A percentile compares a stretch with the other conserved stretches of the same genome.
Conservation (phyloP, 2,329 filamentous ascomycete species). For the Bimuria novae-zelandiae region DNA sequence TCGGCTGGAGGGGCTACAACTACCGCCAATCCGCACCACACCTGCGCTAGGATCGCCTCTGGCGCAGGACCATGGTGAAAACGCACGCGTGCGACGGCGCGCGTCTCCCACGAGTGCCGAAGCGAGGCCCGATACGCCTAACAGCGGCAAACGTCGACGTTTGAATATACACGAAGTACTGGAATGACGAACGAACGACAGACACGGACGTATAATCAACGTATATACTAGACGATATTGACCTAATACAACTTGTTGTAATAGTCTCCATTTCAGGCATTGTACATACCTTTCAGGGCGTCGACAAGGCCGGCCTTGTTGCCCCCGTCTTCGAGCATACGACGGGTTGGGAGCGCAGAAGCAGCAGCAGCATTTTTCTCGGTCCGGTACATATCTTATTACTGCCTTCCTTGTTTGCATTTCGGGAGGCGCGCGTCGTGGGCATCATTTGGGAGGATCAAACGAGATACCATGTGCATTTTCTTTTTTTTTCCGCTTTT, state of each 20-base stretch:
- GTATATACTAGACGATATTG: background rate
- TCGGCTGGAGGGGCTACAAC: conserved; percentile 39
- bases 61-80: conserved; percentile 28
- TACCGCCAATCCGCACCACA: conserved; percentile 43
- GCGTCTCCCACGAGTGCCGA: conserved; percentile 35
- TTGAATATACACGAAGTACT: conserved; percentile 45
- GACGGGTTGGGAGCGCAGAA: background rate
- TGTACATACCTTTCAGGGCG: conserved; percentile 4
- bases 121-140: conserved; percentile 37
- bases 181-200: conserved; percentile 29
- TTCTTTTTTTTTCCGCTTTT: no score
- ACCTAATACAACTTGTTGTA: conserved; percentile 5
- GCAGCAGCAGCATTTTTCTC: conserved; percentile 4
- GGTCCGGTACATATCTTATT: background rate
- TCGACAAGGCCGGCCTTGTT: conserved; percentile 12
- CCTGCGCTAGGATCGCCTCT: conserved; percentile 39
- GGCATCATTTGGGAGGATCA: no score
- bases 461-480: no score
- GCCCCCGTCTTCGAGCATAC: background rate
- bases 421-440: background rate
- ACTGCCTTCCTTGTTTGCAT: conserved; percentile 6
- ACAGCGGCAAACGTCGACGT: conserved; percentile 40
- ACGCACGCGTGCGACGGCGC: conserved; percentile 28
- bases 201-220: conserved; percentile 2
- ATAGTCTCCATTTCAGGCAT: conserved; percentile 1